Conservation (phyloP, 108 stramenopile genomes). For the Cyclotella baltica region DNA sequence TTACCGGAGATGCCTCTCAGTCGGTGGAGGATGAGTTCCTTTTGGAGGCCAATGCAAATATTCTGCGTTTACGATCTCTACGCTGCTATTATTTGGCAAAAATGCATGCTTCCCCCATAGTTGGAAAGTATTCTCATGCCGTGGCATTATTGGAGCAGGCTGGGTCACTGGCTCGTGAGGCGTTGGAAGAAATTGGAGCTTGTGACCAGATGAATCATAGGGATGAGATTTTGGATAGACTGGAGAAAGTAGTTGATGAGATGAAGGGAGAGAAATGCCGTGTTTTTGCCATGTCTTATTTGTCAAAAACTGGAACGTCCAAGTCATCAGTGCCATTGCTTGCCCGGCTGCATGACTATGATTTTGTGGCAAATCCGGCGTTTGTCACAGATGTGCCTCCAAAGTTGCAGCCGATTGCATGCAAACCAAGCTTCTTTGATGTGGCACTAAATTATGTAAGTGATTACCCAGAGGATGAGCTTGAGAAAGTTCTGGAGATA, state of each 20-base stretch:
- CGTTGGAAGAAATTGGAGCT: constrained; percentile 83
- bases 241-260: constrained; percentile 54
- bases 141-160: constrained; percentile 72
- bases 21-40: constrained; percentile 76
- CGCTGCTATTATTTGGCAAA: constrained; percentile 68
- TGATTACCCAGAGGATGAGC: constrained; percentile 55
- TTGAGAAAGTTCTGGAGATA: constrained; percentile 60
- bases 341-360: constrained; percentile 67
- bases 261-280: constrained; percentile 54
- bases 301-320: constrained; percentile 32
- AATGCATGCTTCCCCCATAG: constrained; percentile 54
- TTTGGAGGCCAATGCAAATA: constrained; percentile 79
- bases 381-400: constrained; percentile 46
- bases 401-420: constrained; percentile 54
- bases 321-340: constrained; percentile 49
- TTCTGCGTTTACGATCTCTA: constrained; percentile 72
- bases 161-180: constrained; percentile 57
- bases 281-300: constrained; percentile 38
- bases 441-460: constrained; percentile 70
- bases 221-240: constrained; percentile 59
- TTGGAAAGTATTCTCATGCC: constrained; percentile 56
- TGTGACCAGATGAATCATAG: constrained; percentile 77
- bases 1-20: constrained; percentile 13
- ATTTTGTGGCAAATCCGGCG: constrained; percentile 55
- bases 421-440: constrained; percentile 85